phyloP scores from a whole-genome alignment of 2,329 filamentous ascomycete genomes.

The Coniella vitis region DNA sequence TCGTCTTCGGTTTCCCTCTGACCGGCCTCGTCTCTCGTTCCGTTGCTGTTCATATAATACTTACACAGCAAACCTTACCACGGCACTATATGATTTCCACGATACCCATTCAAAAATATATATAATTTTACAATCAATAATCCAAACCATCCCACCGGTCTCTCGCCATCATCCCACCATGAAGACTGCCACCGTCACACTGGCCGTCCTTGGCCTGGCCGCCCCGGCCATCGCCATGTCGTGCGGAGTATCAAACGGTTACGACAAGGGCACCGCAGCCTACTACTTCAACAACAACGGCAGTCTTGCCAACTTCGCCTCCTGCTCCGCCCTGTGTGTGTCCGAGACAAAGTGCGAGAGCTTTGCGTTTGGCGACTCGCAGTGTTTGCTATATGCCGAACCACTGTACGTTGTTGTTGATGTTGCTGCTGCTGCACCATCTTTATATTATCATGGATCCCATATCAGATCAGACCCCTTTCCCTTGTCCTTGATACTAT shows the following conservation, averaged over 20 bases:
- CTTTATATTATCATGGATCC: too few species aligned
- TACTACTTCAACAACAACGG: constrained; percentile 15
- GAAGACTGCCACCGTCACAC: background rate
- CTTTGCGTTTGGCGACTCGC: constrained; percentile 7
- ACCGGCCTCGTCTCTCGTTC: too few species aligned
- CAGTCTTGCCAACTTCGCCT: constrained; percentile 8
- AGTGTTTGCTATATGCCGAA: constrained; percentile 10
- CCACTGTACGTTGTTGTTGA: constrained; percentile 2
- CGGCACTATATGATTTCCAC: too few species aligned
- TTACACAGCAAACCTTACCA: too few species aligned
- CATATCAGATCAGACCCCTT: too few species aligned
- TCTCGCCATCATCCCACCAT: background rate
- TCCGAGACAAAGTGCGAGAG: constrained; percentile 7
- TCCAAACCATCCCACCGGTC: too few species aligned
- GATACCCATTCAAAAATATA: too few species aligned
- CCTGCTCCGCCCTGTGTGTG: constrained; percentile 10
- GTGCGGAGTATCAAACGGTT: constrained; percentile 12
- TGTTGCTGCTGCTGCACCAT: too few species aligned
- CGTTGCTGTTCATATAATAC: too few species aligned
- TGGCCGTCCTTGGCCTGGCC: constrained; percentile 13
- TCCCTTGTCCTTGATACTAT: too few species aligned
- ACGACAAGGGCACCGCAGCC: constrained; percentile 11
- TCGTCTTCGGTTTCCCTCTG: too few species aligned
- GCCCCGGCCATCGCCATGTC: background rate
- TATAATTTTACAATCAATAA: too few species aligned